A percentile compares a stretch with the other conserved stretches of the same genome.
phyloP scores from a whole-genome alignment of 192 early-diverging fungal genomes.

The Rhizoclosmatium sp. region DNA sequence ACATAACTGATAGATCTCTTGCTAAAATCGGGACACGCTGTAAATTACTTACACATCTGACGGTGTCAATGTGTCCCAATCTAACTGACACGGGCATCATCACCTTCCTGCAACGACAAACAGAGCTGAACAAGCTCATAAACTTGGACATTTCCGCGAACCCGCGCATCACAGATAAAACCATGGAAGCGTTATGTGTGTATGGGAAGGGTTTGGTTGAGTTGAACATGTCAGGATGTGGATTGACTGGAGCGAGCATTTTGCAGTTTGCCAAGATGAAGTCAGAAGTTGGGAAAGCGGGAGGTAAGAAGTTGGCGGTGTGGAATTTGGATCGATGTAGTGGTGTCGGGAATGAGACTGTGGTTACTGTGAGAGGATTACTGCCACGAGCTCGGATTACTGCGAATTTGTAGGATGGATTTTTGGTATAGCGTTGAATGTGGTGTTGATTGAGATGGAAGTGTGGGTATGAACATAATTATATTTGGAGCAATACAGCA shows the following conservation, averaged over 20 bases:
- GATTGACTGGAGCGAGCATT: slow-evolving; percentile 9
- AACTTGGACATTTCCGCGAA: slow-evolving; percentile 2
- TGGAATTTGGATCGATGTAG: slow-evolving; percentile 11
- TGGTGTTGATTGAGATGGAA: too few relatives aligned
- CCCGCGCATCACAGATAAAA: slow-evolving; percentile 21
- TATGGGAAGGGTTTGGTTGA: slow-evolving; percentile 2
- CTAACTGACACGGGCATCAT: slow-evolving; percentile 9
- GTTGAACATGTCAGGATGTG: slow-evolving; percentile 27
- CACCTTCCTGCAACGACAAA: neutral
- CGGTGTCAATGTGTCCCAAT: slow-evolving; percentile 15
- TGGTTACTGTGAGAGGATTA: slow-evolving; percentile 6
- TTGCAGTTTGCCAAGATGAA: slow-evolving; percentile 18
- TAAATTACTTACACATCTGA: slow-evolving; percentile 20
- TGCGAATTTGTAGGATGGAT: slow-evolving; percentile 11
- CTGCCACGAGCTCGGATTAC: neutral
- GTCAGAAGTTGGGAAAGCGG: neutral
- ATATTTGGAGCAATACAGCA: neutral
- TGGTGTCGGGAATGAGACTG: slow-evolving; percentile 18
- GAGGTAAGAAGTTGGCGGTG: neutral
- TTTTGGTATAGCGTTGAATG: neutral
- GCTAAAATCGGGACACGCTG: slow-evolving; percentile 21
- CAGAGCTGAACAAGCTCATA: slow-evolving; percentile 1
- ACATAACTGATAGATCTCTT: slow-evolving; percentile 28
- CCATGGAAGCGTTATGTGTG: neutral
- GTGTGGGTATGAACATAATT: neutral